Evolutionary conservation across 768 basidiomycete genomes (phyloP).

Genomic region (Butyriboletus loyo): DNA sequence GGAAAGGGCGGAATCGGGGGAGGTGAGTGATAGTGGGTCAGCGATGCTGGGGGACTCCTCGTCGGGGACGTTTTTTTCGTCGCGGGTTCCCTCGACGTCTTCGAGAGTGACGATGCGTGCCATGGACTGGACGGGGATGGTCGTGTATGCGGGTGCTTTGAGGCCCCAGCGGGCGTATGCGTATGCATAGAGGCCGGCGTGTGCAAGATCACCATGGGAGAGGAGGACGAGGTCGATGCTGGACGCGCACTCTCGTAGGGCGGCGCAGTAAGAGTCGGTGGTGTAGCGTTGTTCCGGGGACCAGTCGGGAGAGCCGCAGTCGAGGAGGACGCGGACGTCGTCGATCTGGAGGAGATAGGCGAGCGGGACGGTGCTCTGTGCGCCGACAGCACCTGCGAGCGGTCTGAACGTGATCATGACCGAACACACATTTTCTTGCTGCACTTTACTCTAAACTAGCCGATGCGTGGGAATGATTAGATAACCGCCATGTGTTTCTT

Average conservation of each 20-base stretch:
- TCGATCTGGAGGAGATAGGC: constrained; percentile 91
- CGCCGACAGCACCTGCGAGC: constrained; percentile 78
- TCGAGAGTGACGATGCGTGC: constrained; percentile 88
- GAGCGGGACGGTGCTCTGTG: constrained; percentile 59
- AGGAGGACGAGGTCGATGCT: constrained; percentile 87
- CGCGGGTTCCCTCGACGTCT: constrained; percentile 78
- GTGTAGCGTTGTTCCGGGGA: constrained; percentile 48
- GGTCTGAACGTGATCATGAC: constrained; percentile 93
- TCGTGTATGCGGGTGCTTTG: constrained; percentile 88
- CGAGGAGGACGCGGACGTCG: constrained; percentile 88
- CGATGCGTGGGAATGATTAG: constrained; percentile 30
- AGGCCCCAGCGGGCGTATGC: constrained; percentile 86
- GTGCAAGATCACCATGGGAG: constrained; percentile 88
- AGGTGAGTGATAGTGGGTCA: constrained; percentile 15
- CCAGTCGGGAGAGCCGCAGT: constrained; percentile 93
- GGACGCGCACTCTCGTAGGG: constrained; percentile 66
- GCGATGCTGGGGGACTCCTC: constrained; percentile 22
- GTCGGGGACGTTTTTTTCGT: constrained; percentile 61
- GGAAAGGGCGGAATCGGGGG: constrained; percentile 9
- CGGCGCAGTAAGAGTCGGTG: constrained; percentile 53
- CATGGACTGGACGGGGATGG: constrained; percentile 94
- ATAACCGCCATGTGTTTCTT: constrained; percentile 34
- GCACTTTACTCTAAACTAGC: constrained; percentile 6
- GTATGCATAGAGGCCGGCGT: constrained; percentile 91
- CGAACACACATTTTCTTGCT: neutral